phyloP scores from a whole-genome alignment of 345 rosid species.

The Rhizophora mangle region DNA sequence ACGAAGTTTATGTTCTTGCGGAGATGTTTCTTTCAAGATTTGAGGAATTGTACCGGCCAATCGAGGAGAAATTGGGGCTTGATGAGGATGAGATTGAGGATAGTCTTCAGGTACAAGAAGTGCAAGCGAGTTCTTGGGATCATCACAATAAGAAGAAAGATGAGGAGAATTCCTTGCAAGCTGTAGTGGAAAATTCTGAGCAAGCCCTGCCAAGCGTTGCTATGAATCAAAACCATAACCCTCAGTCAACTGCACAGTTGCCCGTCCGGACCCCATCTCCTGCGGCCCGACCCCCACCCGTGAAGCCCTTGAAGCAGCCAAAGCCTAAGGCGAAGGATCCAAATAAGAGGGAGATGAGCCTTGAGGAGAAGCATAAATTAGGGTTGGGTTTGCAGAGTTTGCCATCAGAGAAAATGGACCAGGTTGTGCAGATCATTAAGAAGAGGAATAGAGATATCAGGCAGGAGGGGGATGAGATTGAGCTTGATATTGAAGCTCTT shows the following conservation, averaged over 20 bases:
- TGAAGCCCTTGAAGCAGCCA: conserved; percentile 48
- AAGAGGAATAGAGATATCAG: conserved; percentile 63
- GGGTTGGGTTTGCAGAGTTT: conserved; percentile 67
- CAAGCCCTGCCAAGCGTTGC: conserved; percentile 10
- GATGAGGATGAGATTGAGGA: conserved; percentile 20
- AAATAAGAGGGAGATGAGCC: conserved; percentile 65
- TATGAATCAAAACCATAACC: conserved; percentile 16
- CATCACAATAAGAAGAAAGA: conserved; percentile 1
- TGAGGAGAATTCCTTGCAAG: conserved; percentile 22
- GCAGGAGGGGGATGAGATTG: conserved; percentile 86
- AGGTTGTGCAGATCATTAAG: conserved; percentile 66
- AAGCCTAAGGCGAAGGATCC: conserved; percentile 88
- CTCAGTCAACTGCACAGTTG: conserved; percentile 29
- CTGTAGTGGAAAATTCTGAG: conserved; percentile 24
- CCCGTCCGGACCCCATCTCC: conserved; percentile 35
- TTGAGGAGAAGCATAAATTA: conserved; percentile 66
- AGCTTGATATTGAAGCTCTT: conserved; percentile 71
- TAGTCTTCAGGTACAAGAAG: conserved; percentile 21
- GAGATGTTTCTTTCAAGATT: conserved; percentile 48
- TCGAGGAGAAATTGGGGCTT: conserved; percentile 29
- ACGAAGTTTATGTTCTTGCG: conserved; percentile 56
- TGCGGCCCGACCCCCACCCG: conserved; percentile 34
- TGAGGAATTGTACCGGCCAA: conserved; percentile 46
- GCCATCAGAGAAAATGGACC: conserved; percentile 83
- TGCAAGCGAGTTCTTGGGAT: conserved; percentile 55